phyloP scores from a whole-genome alignment of 805 yeast species.

The Starmerella kuoi region DNA sequence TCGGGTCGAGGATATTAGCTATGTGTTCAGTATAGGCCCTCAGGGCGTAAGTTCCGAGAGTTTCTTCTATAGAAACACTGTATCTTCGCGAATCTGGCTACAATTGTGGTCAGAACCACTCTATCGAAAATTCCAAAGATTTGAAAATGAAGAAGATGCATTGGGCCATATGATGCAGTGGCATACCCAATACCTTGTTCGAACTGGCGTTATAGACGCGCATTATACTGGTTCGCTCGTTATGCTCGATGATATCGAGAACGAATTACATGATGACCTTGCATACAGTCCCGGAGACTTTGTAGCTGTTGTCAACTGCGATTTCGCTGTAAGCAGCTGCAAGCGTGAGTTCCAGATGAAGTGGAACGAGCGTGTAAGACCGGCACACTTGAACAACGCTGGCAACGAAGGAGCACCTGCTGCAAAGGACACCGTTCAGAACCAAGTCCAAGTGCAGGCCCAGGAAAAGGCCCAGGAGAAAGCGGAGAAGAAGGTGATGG shows the following conservation, averaged over 20 bases:
- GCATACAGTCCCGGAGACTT: constrained; percentile 28
- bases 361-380: constrained; percentile 25
- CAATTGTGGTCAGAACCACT: constrained; percentile 72
- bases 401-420: constrained; percentile 5
- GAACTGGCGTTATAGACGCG: constrained; percentile 59
- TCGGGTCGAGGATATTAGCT: constrained; percentile 41
- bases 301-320: constrained; percentile 29
- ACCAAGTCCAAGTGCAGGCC: constrained; percentile 22
- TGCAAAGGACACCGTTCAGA: constrained; percentile 19
- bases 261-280: constrained; percentile 21
- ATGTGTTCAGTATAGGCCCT: constrained; percentile 60
- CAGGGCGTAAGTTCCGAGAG: constrained; percentile 54
- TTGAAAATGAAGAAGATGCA: constrained; percentile 45
- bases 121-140: constrained; percentile 49
- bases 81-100: constrained; percentile 49
- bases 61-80: constrained; percentile 54
- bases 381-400: background rate
- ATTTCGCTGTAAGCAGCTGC: constrained; percentile 23
- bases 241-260: constrained; percentile 13
- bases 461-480: constrained; percentile 21
- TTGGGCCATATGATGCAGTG: constrained; percentile 82
- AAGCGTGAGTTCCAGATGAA: constrained; percentile 23
- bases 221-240: constrained; percentile 37
- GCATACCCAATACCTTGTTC: constrained; percentile 75
- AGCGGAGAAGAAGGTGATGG: constrained; percentile 17